These are phyloP conservation scores for Moniliella sp. DNA, from an alignment of 1,284 basidiomycete species.

Conservation along the genomic window DNA sequence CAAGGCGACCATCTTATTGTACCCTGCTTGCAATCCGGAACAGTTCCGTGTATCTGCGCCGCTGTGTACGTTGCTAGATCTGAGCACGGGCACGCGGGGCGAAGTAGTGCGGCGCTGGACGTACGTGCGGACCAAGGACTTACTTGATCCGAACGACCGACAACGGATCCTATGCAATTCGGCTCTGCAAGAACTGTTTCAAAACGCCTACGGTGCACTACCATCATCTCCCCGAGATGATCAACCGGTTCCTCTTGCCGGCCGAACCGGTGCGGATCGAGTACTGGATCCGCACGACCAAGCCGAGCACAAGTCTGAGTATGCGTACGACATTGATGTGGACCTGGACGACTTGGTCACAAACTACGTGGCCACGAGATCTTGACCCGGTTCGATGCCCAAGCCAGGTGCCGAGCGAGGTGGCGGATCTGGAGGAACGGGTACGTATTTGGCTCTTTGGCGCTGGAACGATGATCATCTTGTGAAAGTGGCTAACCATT, in stretches of 20 bases:
- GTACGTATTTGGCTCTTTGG: too few relatives aligned
- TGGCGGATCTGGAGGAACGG: conserved; percentile 66
- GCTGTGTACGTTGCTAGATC: conserved; percentile 52
- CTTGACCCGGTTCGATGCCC: conserved; percentile 49
- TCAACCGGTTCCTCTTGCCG: conserved; percentile 60
- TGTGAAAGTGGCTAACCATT: too few relatives aligned
- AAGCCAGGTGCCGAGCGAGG: conserved; percentile 43
- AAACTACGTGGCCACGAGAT: conserved; percentile 55
- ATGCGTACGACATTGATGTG: conserved; percentile 68
- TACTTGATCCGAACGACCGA: conserved; percentile 75
- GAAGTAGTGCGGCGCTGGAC: conserved; percentile 72
- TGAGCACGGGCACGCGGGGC: conserved; percentile 64
- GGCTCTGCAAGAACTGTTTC: conserved; percentile 17
- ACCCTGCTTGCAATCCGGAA: conserved; percentile 69
- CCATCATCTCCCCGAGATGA: conserved; percentile 46
- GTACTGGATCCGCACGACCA: too few relatives aligned
- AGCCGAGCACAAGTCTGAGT: conserved; percentile 12
- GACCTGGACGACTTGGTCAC: conserved; percentile 60
- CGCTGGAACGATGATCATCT: too few relatives aligned
- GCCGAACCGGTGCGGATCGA: too few relatives aligned
- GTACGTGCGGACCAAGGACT: conserved; percentile 62
- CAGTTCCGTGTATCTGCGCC: conserved; percentile 61
- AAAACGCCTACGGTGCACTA: too few relatives aligned
- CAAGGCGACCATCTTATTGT: conserved; percentile 55
- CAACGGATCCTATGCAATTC: conserved; percentile 54